Evolutionary conservation across 2,329 filamentous ascomycete species (phyloP).

Genomic region (Phialophora macrospora): DNA sequence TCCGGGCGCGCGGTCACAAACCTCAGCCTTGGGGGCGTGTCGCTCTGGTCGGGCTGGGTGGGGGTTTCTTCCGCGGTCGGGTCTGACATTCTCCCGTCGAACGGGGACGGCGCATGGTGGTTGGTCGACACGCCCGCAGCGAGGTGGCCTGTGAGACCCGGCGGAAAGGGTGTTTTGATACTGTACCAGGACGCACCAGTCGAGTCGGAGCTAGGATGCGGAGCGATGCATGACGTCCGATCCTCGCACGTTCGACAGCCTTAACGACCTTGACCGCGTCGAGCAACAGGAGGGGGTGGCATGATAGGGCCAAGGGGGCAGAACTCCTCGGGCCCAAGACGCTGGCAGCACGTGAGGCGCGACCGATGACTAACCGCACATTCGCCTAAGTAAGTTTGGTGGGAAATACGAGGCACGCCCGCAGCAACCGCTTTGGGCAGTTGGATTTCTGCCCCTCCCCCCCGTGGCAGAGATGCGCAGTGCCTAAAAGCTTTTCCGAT

Average conservation of each 20-base stretch:
- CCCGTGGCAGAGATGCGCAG: too few species aligned
- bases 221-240: neutral
- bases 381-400: neutral
- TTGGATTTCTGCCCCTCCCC: conserved; percentile 6
- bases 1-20: conserved; percentile 16
- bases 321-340: neutral
- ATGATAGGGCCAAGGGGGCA: conserved; percentile 3
- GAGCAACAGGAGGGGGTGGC: conserved; percentile 1
- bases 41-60: neutral
- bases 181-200: neutral
- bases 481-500: conserved; percentile 2
- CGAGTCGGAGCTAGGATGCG: neutral
- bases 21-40: neutral
- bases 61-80: conserved; percentile 8
- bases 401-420: neutral
- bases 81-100: conserved; percentile 11
- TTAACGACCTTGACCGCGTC: conserved; percentile 1
- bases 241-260: neutral
- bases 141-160: neutral
- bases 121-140: neutral
- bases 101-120: conserved; percentile 10
- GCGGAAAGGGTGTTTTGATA: conserved; percentile 2
- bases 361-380: conserved; percentile 8
- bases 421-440: conserved; percentile 3
- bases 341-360: neutral